Base-by-base conservation (phyloP, 192 early-diverging fungal genomes). In the Backusella tarrabulga region DNA sequence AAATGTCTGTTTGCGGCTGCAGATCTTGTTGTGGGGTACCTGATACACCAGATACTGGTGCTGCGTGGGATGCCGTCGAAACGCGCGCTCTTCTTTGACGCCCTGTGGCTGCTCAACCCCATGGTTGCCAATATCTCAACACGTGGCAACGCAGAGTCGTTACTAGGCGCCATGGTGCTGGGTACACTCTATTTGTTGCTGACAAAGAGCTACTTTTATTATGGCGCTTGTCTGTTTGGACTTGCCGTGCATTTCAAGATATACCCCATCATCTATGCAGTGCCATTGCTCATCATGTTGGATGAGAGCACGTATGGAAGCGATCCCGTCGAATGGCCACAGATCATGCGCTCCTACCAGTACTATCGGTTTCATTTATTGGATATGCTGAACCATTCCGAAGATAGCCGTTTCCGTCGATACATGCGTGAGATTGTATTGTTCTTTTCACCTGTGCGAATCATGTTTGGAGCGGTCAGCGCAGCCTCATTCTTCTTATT, bases 121-220 rank as follows among this genome's bases (percentile, higher is more conserved):
- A 94, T 98, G 84, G 97, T 99, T 1, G 94, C 95, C 56, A 96
- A 91, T 36, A 99, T 99, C 44, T 98, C 97, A 3, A 97, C 97
- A 17, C 86, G 98, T 34, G 98, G 98, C 15, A 97, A 93, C 70
- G 93, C 95, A 0, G 98, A 99, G 82, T 92, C 94, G 29, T 79
- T 98, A 1, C 85, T 99, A 38, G 92, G 93, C 21, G 90, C 90
- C 0, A 87, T 94, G 77, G 91, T 95, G 0, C 80, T 99, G 32
- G 91, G 87, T 3, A 87, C 91, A 4, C 79, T 98, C 9, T 95
- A 95, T 77, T 83, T 87, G 21, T 79, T 97, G 23, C 88, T 93
- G 66, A 83, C 79, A 12, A 82, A 79, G 56, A 79, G 83, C 40
- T 74, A 87, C 17, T 82, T 81, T 2, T 71, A 77, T 34, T 88